A percentile compares a stretch with the other conserved stretches of the same genome.
Conservation (phyloP, 179 eudicot genomes). For the Gypsophila paniculata region DNA sequence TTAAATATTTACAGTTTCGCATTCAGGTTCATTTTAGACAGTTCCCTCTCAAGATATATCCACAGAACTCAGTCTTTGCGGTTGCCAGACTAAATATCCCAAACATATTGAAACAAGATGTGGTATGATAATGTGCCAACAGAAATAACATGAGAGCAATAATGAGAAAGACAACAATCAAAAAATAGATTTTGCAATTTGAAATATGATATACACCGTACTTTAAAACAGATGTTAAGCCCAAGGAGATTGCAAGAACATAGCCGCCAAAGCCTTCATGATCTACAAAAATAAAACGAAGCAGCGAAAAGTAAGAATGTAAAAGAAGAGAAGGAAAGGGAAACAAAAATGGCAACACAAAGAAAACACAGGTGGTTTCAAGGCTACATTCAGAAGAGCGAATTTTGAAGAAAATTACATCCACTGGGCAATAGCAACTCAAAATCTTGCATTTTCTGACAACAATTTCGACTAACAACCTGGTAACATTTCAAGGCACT, state of each 20-base stretch:
- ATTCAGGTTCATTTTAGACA: slow-evolving; percentile 3
- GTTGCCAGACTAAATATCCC: not conserved
- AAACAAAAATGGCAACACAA: not conserved
- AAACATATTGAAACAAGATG: not conserved
- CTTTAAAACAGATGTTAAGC: slow-evolving; percentile 69
- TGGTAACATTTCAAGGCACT: not conserved
- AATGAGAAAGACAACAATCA: not conserved
- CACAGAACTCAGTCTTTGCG: not conserved
- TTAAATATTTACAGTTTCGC: not conserved
- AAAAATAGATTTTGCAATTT: not conserved
- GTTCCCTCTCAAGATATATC: not conserved
- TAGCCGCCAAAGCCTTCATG: slow-evolving; percentile 54
- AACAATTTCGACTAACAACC: not conserved
- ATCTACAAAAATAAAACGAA: slow-evolving; percentile 41
- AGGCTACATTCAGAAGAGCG: slow-evolving; percentile 3
- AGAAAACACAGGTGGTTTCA: not conserved
- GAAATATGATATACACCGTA: slow-evolving; percentile 31
- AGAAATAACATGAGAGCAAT: not conserved
- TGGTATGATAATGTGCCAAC: not conserved
- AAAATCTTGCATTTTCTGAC: not conserved
- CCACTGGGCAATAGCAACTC: not conserved
- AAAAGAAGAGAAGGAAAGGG: not conserved
- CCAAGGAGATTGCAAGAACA: slow-evolving; percentile 74
- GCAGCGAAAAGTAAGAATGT: slow-evolving; percentile 5
- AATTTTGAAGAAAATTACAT: not conserved